These are phyloP conservation scores for Solanum hybrid DNA, from an alignment of 305 asterid species.

Conservation along the genomic window DNA sequence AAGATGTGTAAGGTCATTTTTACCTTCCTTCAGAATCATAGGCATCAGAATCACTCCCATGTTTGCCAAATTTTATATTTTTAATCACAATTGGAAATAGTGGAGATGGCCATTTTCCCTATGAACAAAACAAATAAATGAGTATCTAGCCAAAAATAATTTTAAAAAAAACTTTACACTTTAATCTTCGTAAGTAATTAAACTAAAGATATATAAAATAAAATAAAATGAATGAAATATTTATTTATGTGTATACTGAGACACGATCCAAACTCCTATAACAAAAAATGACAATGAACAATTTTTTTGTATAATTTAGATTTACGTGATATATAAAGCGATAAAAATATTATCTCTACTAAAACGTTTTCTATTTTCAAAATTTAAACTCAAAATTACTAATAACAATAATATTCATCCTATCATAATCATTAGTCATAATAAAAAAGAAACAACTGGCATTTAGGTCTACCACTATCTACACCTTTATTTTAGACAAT, in stretches of 20 bases:
- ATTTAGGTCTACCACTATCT: background rate
- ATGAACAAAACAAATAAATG: background rate
- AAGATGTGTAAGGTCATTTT: background rate
- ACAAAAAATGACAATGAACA: too few species aligned
- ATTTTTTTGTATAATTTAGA: background rate
- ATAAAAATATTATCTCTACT: rapidly evolving
- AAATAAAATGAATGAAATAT: background rate
- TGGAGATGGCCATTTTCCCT: conserved; percentile 18
- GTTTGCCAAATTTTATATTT: conserved; percentile 23
- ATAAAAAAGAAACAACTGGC: background rate
- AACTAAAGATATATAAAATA: background rate
- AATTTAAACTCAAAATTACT: background rate
- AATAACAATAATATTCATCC: background rate
- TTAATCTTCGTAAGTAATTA: background rate
- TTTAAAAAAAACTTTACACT: background rate
- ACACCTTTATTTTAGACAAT: background rate
- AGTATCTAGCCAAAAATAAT: background rate
- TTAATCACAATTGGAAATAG: conserved; percentile 22
- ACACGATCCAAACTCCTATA: background rate
- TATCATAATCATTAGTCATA: background rate
- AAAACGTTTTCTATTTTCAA: background rate
- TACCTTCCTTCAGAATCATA: conserved; percentile 34
- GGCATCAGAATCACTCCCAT: conserved; percentile 28
- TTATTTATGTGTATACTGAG: background rate
- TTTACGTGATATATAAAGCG: background rate